These are phyloP conservation scores for Stagonosporopsis rhizophila DNA, from an alignment of 2,329 filamentous ascomycete species.

Conservation along the genomic window DNA sequence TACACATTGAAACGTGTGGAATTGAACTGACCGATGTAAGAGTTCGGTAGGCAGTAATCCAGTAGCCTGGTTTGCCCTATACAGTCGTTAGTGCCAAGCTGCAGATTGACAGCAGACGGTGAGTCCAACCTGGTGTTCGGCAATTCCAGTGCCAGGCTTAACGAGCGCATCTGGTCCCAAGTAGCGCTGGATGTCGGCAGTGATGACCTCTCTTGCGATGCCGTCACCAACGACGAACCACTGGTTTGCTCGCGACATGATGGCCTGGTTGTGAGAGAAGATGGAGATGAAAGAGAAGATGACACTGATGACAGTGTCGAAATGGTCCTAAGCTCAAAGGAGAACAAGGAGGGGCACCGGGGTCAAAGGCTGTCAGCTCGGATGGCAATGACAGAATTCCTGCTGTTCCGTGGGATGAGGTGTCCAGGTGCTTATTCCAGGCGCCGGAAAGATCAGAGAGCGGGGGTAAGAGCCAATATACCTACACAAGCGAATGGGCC, in stretches of 20 bases:
- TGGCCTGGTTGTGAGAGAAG: slow-evolving; percentile 30
- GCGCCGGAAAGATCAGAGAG: slow-evolving; percentile 38
- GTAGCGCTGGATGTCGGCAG: slow-evolving; percentile 60
- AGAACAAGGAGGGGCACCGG: slow-evolving; percentile 42
- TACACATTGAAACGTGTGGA: background rate
- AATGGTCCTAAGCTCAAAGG: slow-evolving; percentile 42
- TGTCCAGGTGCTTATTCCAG: slow-evolving; percentile 34
- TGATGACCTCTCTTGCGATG: slow-evolving; percentile 60
- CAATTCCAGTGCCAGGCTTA: slow-evolving; percentile 55
- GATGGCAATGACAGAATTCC: slow-evolving; percentile 35
- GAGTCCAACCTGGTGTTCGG: slow-evolving; percentile 54
- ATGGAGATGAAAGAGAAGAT: slow-evolving; percentile 40
- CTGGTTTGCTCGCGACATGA: slow-evolving; percentile 51
- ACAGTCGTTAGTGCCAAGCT: slow-evolving; percentile 25
- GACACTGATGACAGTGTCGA: slow-evolving; percentile 48
- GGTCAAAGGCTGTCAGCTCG: slow-evolving; percentile 39
- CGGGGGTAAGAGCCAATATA: slow-evolving; percentile 47
- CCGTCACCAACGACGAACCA: slow-evolving; percentile 60
- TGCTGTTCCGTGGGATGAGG: slow-evolving; percentile 17
- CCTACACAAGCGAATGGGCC: slow-evolving; percentile 42
- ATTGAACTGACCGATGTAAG: slow-evolving; percentile 55
- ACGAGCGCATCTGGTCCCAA: slow-evolving; percentile 60
- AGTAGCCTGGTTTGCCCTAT: slow-evolving; percentile 56
- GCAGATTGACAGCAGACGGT: slow-evolving; percentile 13
- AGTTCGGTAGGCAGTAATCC: slow-evolving; percentile 60